These are phyloP conservation scores for Debaryomycetaceae sp. DNA, from an alignment of 1,139 yeast species.

Conservation along the genomic window DNA sequence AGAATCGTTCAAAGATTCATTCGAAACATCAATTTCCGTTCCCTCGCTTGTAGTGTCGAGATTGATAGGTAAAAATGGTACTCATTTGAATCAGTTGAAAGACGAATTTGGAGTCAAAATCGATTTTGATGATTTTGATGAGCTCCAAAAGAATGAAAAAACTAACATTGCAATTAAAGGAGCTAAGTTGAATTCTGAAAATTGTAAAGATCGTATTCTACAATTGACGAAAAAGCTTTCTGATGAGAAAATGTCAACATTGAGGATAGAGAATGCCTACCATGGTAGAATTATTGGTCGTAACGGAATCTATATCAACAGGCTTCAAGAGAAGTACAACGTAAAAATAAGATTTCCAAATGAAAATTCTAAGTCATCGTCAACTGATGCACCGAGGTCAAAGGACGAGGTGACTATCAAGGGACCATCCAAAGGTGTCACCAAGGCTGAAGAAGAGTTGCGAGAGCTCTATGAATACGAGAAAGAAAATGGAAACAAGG, in stretches of 20 bases:
- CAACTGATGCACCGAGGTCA: slow-evolving; percentile 34
- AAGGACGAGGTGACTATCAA: slow-evolving; percentile 72
- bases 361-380: slow-evolving; percentile 25
- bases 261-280: slow-evolving; percentile 71
- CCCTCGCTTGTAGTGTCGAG: slow-evolving; percentile 71
- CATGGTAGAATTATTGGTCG: slow-evolving; percentile 86
- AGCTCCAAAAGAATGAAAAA: slow-evolving; percentile 36
- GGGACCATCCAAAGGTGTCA: slow-evolving; percentile 91
- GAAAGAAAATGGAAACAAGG: slow-evolving; percentile 76
- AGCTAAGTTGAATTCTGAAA: slow-evolving; percentile 73
- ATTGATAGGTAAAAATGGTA: slow-evolving; percentile 87
- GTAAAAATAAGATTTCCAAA: slow-evolving; percentile 78
- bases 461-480: slow-evolving; percentile 82
- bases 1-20: slow-evolving; percentile 57
- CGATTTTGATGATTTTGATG: slow-evolving; percentile 49
- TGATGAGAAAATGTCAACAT: slow-evolving; percentile 66
- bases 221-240: slow-evolving; percentile 73
- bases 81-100: slow-evolving; percentile 62
- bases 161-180: slow-evolving; percentile 66
- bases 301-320: slow-evolving; percentile 74
- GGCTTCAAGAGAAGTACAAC: slow-evolving; percentile 84
- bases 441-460: slow-evolving; percentile 82
- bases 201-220: slow-evolving; percentile 58
- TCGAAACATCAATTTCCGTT: slow-evolving; percentile 48
- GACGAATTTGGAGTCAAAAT: slow-evolving; percentile 79